Evolutionary conservation across 768 basidiomycete genomes (phyloP).

Genomic region (Crucibulum laeve): DNA sequence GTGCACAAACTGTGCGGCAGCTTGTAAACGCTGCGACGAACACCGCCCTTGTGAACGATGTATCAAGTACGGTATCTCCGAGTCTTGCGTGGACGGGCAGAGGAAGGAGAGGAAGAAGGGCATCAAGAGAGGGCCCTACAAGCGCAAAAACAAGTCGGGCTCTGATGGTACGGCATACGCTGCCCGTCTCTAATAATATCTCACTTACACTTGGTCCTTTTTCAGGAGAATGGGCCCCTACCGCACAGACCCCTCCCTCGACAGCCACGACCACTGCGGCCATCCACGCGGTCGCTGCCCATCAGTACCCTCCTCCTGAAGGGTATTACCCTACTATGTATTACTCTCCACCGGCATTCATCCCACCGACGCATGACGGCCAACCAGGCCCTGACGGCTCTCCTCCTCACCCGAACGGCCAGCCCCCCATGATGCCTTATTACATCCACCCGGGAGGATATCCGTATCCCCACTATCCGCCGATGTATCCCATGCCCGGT

Average conservation of each 20-base stretch:
- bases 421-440: slow-evolving; percentile 33
- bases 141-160: slow-evolving; percentile 45
- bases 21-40: slow-evolving; percentile 89
- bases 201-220: slow-evolving; percentile 6
- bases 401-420: slow-evolving; percentile 26
- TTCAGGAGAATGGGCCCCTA: slow-evolving; percentile 24
- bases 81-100: slow-evolving; percentile 82
- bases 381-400: slow-evolving; percentile 22
- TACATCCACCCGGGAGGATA: slow-evolving; percentile 33
- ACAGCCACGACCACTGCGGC: slow-evolving; percentile 20
- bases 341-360: slow-evolving; percentile 30
- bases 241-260: slow-evolving; percentile 16
- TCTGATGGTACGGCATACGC: slow-evolving; percentile 12
- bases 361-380: slow-evolving; percentile 28
- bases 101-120: slow-evolving; percentile 93
- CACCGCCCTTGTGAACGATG: slow-evolving; percentile 87
- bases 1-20: slow-evolving; percentile 85
- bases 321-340: slow-evolving; percentile 39
- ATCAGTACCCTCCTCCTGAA: slow-evolving; percentile 21
- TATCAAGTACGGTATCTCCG: slow-evolving; percentile 78
- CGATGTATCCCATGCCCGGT: slow-evolving; percentile 23
- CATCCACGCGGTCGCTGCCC: slow-evolving; percentile 24
- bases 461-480: slow-evolving; percentile 32
- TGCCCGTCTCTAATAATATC: slow-evolving; percentile 11
- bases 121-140: slow-evolving; percentile 85